These are phyloP conservation scores for Tuber calosporum DNA, from an alignment of 495 filamentous ascomycete genomes.

Conservation along the genomic window DNA sequence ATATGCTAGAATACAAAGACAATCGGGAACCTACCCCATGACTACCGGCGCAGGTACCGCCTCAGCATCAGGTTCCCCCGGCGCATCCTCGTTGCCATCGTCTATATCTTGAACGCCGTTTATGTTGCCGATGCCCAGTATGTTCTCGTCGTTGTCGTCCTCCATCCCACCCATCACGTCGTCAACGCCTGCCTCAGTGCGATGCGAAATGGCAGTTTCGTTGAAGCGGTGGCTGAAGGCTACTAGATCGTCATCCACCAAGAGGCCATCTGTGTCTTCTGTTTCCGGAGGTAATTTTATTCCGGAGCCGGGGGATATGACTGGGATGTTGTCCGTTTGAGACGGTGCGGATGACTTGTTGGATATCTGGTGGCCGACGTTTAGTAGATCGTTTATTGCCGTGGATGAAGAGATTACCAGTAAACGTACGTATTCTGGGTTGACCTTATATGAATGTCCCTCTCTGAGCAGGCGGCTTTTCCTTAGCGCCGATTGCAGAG, in stretches of 20 bases:
- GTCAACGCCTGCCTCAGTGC: neutral
- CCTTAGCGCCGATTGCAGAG: constrained; percentile 35
- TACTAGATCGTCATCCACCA: constrained; percentile 37
- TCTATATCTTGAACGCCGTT: neutral
- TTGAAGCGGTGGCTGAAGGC: constrained; percentile 37
- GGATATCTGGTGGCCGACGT: neutral
- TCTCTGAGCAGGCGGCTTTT: constrained; percentile 37
- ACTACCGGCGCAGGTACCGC: neutral
- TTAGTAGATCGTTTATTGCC: neutral
- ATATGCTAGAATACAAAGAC: neutral
- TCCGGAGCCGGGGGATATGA: constrained; percentile 32
- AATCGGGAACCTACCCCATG: neutral
- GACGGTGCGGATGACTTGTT: constrained; percentile 2
- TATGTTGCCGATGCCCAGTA: neutral
- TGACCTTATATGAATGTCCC: constrained; percentile 38
- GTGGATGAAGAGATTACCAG: neutral
- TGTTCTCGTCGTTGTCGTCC: neutral
- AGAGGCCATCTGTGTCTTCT: constrained; percentile 25
- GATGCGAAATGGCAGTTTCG: constrained; percentile 5
- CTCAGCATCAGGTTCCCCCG: neutral
- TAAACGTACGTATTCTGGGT: constrained; percentile 24
- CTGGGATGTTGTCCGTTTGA: constrained; percentile 27
- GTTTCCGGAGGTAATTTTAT: constrained; percentile 39
- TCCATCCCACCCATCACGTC: neutral
- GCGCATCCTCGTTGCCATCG: neutral